A percentile compares a stretch with the other conserved stretches of the same genome.
Conservation (phyloP, 179 eudicot species). For the Spergularia azorica region DNA sequence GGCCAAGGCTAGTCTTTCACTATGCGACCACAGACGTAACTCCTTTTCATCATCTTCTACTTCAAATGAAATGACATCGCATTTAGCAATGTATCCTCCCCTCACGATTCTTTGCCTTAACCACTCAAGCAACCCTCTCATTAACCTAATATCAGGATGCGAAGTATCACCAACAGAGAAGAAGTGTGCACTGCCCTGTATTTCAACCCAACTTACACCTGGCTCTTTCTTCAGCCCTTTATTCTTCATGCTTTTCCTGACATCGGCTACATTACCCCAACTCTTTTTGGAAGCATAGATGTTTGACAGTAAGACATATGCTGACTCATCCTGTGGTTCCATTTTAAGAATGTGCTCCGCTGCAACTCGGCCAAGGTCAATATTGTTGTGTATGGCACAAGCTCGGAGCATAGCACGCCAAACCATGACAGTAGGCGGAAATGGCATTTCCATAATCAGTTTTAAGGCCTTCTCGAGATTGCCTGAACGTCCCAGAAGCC, state of each 20-base stretch:
- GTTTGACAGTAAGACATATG: slow-evolving; percentile 70
- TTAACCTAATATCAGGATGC: slow-evolving; percentile 68
- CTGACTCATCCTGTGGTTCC: slow-evolving; percentile 67
- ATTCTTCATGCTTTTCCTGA: slow-evolving; percentile 60
- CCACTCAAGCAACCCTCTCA: slow-evolving; percentile 66
- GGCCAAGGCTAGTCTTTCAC: slow-evolving; percentile 86
- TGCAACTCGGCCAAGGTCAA: slow-evolving; percentile 70
- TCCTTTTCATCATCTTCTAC: slow-evolving; percentile 83
- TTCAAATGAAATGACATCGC: slow-evolving; percentile 62
- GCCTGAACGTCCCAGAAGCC: slow-evolving; percentile 72
- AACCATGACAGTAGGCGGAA: slow-evolving; percentile 60
- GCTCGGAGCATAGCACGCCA: slow-evolving; percentile 91
- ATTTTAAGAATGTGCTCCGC: slow-evolving; percentile 62
- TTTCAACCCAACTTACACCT: slow-evolving; percentile 85
- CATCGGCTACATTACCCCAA: slow-evolving; percentile 67
- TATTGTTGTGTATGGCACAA: slow-evolving; percentile 64
- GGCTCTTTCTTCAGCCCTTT: slow-evolving; percentile 60
- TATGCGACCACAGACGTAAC: slow-evolving; percentile 63
- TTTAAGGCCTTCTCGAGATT: slow-evolving; percentile 63
- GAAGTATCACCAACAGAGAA: slow-evolving; percentile 72
- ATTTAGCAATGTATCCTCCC: slow-evolving; percentile 66
- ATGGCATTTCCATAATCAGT: slow-evolving; percentile 61
- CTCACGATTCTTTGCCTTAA: slow-evolving; percentile 47
- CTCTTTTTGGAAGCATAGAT: slow-evolving; percentile 69
- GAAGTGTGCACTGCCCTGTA: slow-evolving; percentile 57